Base-by-base conservation (phyloP, 2,329 filamentous ascomycete species). In the Colletotrichum liaoningense region DNA sequence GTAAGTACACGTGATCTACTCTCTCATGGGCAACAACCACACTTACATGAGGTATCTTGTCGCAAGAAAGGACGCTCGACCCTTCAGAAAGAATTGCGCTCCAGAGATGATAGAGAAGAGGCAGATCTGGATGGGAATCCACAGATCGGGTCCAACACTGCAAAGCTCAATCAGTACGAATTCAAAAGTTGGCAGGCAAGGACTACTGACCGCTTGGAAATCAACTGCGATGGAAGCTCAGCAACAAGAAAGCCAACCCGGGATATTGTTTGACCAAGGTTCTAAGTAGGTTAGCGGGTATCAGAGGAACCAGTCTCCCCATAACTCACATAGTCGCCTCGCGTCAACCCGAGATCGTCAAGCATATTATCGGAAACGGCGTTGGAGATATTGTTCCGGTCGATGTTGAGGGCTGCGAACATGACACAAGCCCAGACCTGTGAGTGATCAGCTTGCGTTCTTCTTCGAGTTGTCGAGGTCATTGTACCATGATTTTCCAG, bases 221-320 rank as follows among this genome's bases (percentile, higher is more conserved):
- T 78, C 5, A 92, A 83, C 75, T 92, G 90, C 0, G 90, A 92
- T 0, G 90, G 90, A 1, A 92, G 81, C 76, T 92, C 90, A 0
- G 90, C 89, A 6, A 85, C 80, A 1, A 91, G 80, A 74, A 91
- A 91, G 0, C 84, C 84, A 4, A 89, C 78, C 1, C 85, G 82
- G 75, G 89, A 90, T 52, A 91, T 84, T 0, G 87, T 88, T 77
- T 90, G 84, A 22, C 89, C 89, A 19, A 86, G 80, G 77, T 90
- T 91, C 78, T 87, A 2, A 0, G 71, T 38, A 64, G 5, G 71
- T 77, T 19, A 77, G 69, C n/a, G 5, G 19, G 1, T 3, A 24
- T 7, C 6, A 16, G 24, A 55, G 5, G 3, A 28, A 3, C 3
- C 42, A 49, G 19, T 4, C 2, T 33, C 5, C 9, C 24, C 52